Base-by-base conservation (phyloP, 371 early-diverging fungal genomes). In the Circinella umbellata region DNA sequence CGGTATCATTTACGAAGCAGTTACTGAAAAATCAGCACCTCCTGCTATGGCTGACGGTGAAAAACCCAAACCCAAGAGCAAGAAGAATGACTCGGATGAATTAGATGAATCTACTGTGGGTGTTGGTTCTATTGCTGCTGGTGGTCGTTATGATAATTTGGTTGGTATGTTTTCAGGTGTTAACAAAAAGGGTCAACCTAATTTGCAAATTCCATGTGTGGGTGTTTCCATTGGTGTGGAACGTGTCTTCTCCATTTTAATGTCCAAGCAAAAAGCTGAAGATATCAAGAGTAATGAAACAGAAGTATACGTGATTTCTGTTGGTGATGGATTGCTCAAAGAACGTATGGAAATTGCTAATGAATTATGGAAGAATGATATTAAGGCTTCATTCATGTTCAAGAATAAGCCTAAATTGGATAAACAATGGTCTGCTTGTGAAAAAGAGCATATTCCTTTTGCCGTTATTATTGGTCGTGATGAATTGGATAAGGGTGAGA, bases 141-240 rank as follows among this genome's bases (percentile, higher is more conserved):
- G 99, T 60, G 99, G 99, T 4, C 93, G 99, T 47, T 99, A 99
- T 80, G 99, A 99, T 76, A 90, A 96, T 61, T 89, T 99, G 66
- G 99, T 99, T 3, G 96, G 96, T 35, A 95, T 95, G 94, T 95
- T 99, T 75, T 80, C 83, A 38, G 88, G 89, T 60, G 82, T 76
- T 42, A 88, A 89, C 74, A 88, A 86, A 72, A 86, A 86, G 38
- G 88, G 88, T 0, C 79, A 87, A 42, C 86, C 91, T 60, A 89
- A 86, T 69, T 59, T 82, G 37, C 81, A 89, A 62, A 94, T 96
- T 53, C 99, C 99, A 0, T 99, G 99, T 77, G 99, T 99, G 3
- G 99, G 99, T 66, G 84, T 99, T 46, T 93, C 93, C 49, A 91
- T 99, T 76, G 99, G 99, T 63, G 93, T 99, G 3, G 98, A 98